Conservation (phyloP, 2,329 filamentous ascomycete genomes). For the Colletotrichum liaoningense region DNA sequence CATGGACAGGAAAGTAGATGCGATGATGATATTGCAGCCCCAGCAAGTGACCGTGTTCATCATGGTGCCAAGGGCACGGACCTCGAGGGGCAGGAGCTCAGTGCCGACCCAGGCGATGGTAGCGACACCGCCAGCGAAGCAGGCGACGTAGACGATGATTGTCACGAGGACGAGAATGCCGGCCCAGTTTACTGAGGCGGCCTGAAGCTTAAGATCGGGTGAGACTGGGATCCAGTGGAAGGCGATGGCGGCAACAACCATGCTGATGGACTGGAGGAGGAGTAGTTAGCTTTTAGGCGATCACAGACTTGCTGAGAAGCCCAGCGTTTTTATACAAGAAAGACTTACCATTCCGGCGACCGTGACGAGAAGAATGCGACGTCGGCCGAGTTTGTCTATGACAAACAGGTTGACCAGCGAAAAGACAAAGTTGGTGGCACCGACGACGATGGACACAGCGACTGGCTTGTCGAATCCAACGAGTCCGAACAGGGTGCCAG, state of each 20-base stretch:
- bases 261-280: slow-evolving; percentile 52
- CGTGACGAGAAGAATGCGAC: slow-evolving; percentile 56
- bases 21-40: slow-evolving; percentile 61
- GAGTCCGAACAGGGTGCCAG: slow-evolving; percentile 51
- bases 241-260: slow-evolving; percentile 56
- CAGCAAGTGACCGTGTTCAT: slow-evolving; percentile 59
- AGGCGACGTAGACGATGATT: slow-evolving; percentile 59
- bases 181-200: slow-evolving; percentile 44
- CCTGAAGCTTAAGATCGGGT: slow-evolving; percentile 51
- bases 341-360: slow-evolving; percentile 52
- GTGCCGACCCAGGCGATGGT: slow-evolving; percentile 60
- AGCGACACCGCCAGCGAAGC: slow-evolving; percentile 57
- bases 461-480: slow-evolving; percentile 62
- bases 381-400: slow-evolving; percentile 58
- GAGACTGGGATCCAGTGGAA: slow-evolving; percentile 59
- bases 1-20: slow-evolving; percentile 60
- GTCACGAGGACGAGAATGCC: slow-evolving; percentile 51
- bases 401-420: slow-evolving; percentile 59
- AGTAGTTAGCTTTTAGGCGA: too few relatives aligned
- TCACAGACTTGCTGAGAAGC: background rate
- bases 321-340: accelerated
- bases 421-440: slow-evolving; percentile 61
- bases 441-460: slow-evolving; percentile 58
- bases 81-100: slow-evolving; percentile 60
- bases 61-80: slow-evolving; percentile 60